These are phyloP conservation scores for Oidiodendron maius DNA, from an alignment of 495 filamentous ascomycete genomes.

Conservation along the genomic window DNA sequence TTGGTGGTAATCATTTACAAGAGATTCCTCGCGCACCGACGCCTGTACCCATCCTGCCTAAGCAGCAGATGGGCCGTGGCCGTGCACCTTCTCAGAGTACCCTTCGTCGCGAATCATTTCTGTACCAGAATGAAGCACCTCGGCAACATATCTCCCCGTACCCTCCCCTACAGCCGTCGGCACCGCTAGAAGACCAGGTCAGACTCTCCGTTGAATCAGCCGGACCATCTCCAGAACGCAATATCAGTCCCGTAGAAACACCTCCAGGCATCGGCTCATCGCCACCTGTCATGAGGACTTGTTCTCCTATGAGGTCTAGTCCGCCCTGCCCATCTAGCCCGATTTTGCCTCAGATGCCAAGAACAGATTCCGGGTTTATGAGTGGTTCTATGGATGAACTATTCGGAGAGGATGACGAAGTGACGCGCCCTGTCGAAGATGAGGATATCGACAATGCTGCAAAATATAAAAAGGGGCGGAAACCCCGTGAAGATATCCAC, in stretches of 20 bases:
- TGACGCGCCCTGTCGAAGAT: conserved; percentile 12
- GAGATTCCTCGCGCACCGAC: conserved; percentile 78
- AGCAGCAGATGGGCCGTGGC: conserved; percentile 19
- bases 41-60: conserved; percentile 53
- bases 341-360: conserved; percentile 50
- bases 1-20: conserved; percentile 51
- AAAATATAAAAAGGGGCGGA: conserved; percentile 5
- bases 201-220: conserved; percentile 31
- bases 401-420: conserved; percentile 35
- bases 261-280: conserved; percentile 69
- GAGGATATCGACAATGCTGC: conserved; percentile 12
- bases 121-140: conserved; percentile 1
- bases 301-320: conserved; percentile 36
- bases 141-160: conserved; percentile 44
- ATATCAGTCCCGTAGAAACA: conserved; percentile 47
- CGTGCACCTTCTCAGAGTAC: conserved; percentile 18
- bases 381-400: conserved; percentile 56
- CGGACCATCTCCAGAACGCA: conserved; percentile 49
- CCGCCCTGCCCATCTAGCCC: conserved; percentile 62
- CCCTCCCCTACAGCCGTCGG: conserved; percentile 14
- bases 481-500: background rate
- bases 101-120: conserved; percentile 15
- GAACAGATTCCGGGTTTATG: conserved; percentile 75
- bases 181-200: conserved; percentile 11
- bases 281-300: conserved; percentile 60